phyloP scores from a whole-genome alignment of 2,329 filamentous ascomycete genomes.

The Paracorniculantispora psalliotae region DNA sequence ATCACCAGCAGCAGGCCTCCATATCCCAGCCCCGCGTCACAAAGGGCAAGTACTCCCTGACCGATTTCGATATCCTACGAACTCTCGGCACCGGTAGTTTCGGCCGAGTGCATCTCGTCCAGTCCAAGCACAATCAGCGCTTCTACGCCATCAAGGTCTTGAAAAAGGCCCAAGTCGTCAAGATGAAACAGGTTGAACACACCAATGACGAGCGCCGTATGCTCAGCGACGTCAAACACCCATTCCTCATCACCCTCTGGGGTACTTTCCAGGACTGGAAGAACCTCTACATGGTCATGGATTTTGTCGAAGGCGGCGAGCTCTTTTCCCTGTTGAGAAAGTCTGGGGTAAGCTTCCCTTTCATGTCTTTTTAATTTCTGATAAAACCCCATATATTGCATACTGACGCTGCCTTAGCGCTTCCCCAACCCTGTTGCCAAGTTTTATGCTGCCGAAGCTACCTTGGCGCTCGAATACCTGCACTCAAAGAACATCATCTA shows the following conservation, averaged over 20 bases:
- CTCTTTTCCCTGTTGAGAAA: slow-evolving; percentile 92
- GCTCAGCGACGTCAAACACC: slow-evolving; percentile 95
- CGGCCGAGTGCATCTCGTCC: slow-evolving; percentile 90
- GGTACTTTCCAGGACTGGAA: slow-evolving; percentile 94
- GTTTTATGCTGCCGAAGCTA: slow-evolving; percentile 97
- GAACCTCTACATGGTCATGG: slow-evolving; percentile 99
- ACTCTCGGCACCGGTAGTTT: slow-evolving; percentile 97
- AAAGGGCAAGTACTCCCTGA: slow-evolving; percentile 94
- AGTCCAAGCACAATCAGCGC: slow-evolving; percentile 95
- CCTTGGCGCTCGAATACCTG: slow-evolving; percentile 89
- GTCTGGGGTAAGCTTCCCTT: slow-evolving; percentile 63
- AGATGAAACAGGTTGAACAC: slow-evolving; percentile 99
- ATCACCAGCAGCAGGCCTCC: slow-evolving; percentile 24
- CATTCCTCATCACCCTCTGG: slow-evolving; percentile 96
- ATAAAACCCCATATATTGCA: too few relatives aligned
- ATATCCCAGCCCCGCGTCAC: slow-evolving; percentile 59
- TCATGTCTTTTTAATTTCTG: too few relatives aligned
- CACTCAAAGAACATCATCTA: slow-evolving; percentile 97
- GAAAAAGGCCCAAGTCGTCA: slow-evolving; percentile 97
- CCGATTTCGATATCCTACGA: slow-evolving; percentile 83
- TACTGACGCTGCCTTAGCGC: too few relatives aligned
- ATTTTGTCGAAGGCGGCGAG: slow-evolving; percentile 98
- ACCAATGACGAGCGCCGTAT: slow-evolving; percentile 97
- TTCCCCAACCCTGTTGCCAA: slow-evolving; percentile 99
- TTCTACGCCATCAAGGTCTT: slow-evolving; percentile 98